Conservation (phyloP, 2,329 filamentous ascomycete species). For the Juglanconis sp. region DNA sequence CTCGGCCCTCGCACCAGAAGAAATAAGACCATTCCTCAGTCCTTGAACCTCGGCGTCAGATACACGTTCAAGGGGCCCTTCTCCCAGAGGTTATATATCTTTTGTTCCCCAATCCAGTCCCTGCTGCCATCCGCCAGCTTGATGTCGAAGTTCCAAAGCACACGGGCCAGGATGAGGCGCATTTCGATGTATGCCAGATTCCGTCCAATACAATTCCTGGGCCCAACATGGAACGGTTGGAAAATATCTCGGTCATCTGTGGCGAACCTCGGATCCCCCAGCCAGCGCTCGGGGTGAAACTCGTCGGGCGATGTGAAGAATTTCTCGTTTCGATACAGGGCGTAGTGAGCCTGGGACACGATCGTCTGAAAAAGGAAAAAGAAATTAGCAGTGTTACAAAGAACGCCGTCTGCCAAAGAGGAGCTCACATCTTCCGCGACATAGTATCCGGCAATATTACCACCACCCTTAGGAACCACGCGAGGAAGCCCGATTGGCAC, state of each 20-base stretch:
- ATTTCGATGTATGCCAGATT: constrained; percentile 35
- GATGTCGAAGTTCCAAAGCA: constrained; percentile 34
- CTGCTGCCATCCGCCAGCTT: constrained; percentile 23
- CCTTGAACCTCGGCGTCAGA: constrained; percentile 15
- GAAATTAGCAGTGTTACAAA: neutral
- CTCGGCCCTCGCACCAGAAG: no score
- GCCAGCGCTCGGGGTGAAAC: constrained; percentile 34
- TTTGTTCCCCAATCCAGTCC: constrained; percentile 26
- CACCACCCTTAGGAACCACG: constrained; percentile 9
- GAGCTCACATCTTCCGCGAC: constrained; percentile 15
- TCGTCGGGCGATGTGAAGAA: constrained; percentile 30
- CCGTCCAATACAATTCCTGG: constrained; percentile 30
- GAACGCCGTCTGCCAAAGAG: neutral
- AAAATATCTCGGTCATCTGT: constrained; percentile 16
- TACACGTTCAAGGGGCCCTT: constrained; percentile 28
- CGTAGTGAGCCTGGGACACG: constrained; percentile 30
- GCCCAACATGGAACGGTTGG: constrained; percentile 30
- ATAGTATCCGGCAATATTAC: constrained; percentile 9
- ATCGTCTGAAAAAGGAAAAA: constrained; percentile 22
- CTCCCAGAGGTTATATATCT: constrained; percentile 28
- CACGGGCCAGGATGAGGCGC: constrained; percentile 30
- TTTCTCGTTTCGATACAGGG: constrained; percentile 26
- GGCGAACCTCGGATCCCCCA: constrained; percentile 19
- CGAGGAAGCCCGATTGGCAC: constrained; percentile 15
- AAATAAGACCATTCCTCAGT: neutral